These are phyloP conservation scores for Geotrichum klebahnii DNA, from an alignment of 1,139 yeast genomes.

Conservation along the genomic window DNA sequence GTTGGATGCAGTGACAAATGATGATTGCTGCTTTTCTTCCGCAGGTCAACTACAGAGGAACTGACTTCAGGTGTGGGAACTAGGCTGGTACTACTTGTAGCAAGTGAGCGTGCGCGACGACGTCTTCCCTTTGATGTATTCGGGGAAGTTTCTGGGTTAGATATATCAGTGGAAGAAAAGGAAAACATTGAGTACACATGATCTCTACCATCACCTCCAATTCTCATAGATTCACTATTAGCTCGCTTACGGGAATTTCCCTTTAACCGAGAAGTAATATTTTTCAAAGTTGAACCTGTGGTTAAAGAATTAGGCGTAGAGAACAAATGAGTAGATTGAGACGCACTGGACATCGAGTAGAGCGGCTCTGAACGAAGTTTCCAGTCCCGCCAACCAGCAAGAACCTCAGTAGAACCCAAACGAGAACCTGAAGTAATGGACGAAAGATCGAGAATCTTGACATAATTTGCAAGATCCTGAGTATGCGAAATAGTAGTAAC, in stretches of 20 bases:
- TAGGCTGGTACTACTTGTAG: not conserved
- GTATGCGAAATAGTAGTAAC: constrained; percentile 58
- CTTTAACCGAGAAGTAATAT: not conserved
- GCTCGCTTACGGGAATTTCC: not conserved
- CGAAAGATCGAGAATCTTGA: constrained; percentile 57
- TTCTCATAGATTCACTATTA: constrained; percentile 1
- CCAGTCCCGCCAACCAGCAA: constrained; percentile 87
- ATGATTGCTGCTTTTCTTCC: not conserved
- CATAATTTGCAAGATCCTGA: constrained; percentile 53
- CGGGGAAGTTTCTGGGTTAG: not conserved
- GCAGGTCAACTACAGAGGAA: not conserved
- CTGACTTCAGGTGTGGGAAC: not conserved
- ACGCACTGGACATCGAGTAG: constrained; percentile 37
- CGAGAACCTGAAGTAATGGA: constrained; percentile 34
- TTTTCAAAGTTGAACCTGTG: not conserved
- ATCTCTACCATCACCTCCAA: not conserved
- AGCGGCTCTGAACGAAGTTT: constrained; percentile 67
- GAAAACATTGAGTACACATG: not conserved
- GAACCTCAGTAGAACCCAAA: constrained; percentile 43
- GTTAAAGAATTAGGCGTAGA: not conserved
- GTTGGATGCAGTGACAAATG: constrained; percentile 26
- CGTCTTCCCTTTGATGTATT: not conserved
- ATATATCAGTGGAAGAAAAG: not conserved
- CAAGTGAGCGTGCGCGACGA: constrained; percentile 4
- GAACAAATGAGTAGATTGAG: not conserved